These are phyloP conservation scores for Colletotrichum brevisporum DNA, from an alignment of 2,329 filamentous ascomycete genomes.

Conservation along the genomic window DNA sequence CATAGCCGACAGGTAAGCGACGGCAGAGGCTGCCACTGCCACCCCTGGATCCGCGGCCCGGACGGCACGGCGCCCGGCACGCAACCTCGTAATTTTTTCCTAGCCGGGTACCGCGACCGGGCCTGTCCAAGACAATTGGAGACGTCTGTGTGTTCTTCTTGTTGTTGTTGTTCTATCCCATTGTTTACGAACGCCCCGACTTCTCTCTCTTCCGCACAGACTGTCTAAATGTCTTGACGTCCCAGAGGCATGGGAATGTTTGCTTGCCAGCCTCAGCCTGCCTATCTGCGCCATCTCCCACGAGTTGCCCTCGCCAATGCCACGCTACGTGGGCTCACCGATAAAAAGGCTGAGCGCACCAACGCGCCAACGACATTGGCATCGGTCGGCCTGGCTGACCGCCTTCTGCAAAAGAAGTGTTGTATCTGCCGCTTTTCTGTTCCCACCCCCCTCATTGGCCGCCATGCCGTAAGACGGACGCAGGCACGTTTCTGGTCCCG, in stretches of 20 bases:
- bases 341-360: too few species aligned
- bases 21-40: neutral
- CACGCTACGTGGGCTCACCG: too few species aligned
- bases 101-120: slow-evolving; percentile 17
- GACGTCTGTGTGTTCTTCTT: neutral
- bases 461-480: slow-evolving; percentile 4
- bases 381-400: neutral
- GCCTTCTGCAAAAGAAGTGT: neutral
- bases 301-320: too few species aligned
- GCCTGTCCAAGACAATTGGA: slow-evolving; percentile 4
- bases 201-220: too few species aligned
- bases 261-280: too few species aligned
- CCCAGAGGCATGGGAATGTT: too few species aligned
- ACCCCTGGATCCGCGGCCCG: slow-evolving; percentile 7
- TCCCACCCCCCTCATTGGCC: neutral
- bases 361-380: too few species aligned
- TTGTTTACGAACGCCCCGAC: slow-evolving; percentile 5
- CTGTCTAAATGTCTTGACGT: too few species aligned
- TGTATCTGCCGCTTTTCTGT: too few species aligned
- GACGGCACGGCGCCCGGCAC: slow-evolving; percentile 22
- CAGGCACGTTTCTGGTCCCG: neutral
- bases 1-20: neutral
- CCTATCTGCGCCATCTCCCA: too few species aligned
- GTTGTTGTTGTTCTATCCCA: neutral
- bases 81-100: slow-evolving; percentile 2